phyloP scores from a whole-genome alignment of 805 yeast genomes.

The Candida peoriensis region DNA sequence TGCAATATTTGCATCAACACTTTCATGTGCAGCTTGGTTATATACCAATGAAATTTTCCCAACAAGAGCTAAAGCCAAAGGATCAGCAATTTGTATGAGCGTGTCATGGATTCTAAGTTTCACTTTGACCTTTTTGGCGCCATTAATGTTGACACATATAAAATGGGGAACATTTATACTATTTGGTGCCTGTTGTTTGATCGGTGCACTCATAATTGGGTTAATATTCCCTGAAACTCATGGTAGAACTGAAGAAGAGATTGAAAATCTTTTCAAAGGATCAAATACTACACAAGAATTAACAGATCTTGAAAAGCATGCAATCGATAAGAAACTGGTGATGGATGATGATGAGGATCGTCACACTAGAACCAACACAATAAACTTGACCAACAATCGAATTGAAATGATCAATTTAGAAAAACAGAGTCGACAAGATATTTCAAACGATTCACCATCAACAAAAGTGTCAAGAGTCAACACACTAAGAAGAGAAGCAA shows the following conservation, averaged over 20 bases:
- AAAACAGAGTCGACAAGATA: not conserved
- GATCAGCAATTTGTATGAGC: conserved; percentile 40
- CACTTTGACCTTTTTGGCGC: conserved; percentile 34
- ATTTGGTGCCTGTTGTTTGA: conserved; percentile 30
- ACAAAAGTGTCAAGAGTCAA: no score
- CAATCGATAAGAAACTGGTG: not conserved
- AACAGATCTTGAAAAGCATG: not conserved
- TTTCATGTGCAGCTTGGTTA: conserved; percentile 44
- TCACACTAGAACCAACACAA: not conserved
- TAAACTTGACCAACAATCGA: not conserved
- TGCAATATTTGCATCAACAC: conserved; percentile 41
- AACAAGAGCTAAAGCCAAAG: conserved; percentile 38
- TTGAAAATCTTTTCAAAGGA: conserved; percentile 19
- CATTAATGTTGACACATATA: conserved; percentile 30
- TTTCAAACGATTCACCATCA: not conserved
- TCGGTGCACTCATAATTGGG: conserved; percentile 27
- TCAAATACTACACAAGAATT: not conserved
- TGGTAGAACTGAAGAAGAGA: conserved; percentile 23
- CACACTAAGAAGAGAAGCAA: not conserved
- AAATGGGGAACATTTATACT: conserved; percentile 37
- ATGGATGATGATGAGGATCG: not conserved
- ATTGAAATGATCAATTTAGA: not conserved
- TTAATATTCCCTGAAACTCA: conserved; percentile 42
- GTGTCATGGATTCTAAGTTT: conserved; percentile 40
- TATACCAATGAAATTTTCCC: conserved; percentile 48